Evolutionary conservation across 2,329 filamentous ascomycete genomes (phyloP).

Genomic region (Phialocephala subalpina): DNA sequence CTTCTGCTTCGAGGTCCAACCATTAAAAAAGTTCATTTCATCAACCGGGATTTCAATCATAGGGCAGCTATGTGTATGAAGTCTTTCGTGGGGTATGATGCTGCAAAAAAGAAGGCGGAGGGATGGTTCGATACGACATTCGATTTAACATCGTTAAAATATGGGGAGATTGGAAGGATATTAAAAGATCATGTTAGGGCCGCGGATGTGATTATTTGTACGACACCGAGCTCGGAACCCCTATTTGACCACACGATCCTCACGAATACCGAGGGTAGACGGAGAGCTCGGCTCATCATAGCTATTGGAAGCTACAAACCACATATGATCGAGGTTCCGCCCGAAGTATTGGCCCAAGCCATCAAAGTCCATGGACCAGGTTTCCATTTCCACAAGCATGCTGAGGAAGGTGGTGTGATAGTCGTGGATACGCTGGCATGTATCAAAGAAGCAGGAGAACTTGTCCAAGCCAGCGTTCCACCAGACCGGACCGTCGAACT

Average conservation of each 20-base stretch:
- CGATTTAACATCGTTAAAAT: slow-evolving; percentile 71
- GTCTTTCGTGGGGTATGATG: slow-evolving; percentile 54
- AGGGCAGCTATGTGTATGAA: slow-evolving; percentile 60
- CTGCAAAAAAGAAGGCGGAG: slow-evolving; percentile 57
- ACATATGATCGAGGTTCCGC: slow-evolving; percentile 84
- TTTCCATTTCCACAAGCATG: slow-evolving; percentile 72
- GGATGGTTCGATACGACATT: slow-evolving; percentile 75
- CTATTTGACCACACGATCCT: slow-evolving; percentile 79
- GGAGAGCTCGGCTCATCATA: slow-evolving; percentile 75
- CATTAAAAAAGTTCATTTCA: slow-evolving; percentile 81
- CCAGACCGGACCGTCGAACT: slow-evolving; percentile 85
- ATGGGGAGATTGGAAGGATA: slow-evolving; percentile 72
- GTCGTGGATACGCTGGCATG: slow-evolving; percentile 82
- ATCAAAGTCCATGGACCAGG: slow-evolving; percentile 60
- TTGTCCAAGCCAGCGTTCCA: slow-evolving; percentile 78
- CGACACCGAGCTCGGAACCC: slow-evolving; percentile 77
- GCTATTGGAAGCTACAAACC: slow-evolving; percentile 75
- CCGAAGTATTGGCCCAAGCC: slow-evolving; percentile 74
- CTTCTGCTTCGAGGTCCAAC: slow-evolving; percentile 75
- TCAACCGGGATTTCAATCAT: slow-evolving; percentile 76
- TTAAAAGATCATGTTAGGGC: slow-evolving; percentile 74
- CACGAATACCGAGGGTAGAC: slow-evolving; percentile 73
- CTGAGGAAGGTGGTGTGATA: slow-evolving; percentile 69
- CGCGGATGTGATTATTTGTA: slow-evolving; percentile 87
- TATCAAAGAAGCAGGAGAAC: slow-evolving; percentile 84